Base-by-base conservation (phyloP, 116 monocot genomes). In the Papilionanthe hybrid region DNA sequence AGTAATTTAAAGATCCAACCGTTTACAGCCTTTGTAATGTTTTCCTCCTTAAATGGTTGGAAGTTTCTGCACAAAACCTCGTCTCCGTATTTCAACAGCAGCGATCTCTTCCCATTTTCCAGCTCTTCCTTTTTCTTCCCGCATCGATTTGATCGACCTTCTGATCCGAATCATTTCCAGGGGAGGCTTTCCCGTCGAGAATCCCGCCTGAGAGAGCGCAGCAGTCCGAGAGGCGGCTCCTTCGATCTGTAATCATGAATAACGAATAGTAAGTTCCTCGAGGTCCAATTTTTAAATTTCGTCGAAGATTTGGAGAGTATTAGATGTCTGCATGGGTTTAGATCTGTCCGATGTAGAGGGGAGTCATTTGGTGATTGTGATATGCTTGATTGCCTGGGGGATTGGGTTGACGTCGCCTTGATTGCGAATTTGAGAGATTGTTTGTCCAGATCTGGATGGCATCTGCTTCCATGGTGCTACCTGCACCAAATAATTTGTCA, bases 241-340 rank as follows among this genome's bases (percentile, higher is more conserved):
- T 56, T 72, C 65, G 32, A 50, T 60, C 72, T 49, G 44, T 23
- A 75, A 76, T 30, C 75, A 85, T 85, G 85, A 85, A 85, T 79
- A 78, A 82, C 75, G 85, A 85, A 69, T 85, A 85, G 85, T 85
- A 79, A 85, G 85, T 75, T 55, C 15, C 65, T 32, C 25, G 20
- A 30, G 20, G 12, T 13, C 76, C 23, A 27, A 43, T 6, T 75
- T 47, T 22, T 10, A 9, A 22, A 22, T 43, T 44, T 28, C 9
- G 69, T 30, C 37, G 23, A 15, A 15, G 15, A 69, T 15, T 37
- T 22, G 42, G 32, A 18, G 18, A 5, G 42, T 18, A 42, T 72
- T 32, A 13, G 44, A n/a, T 73, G 42, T 73, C 9, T 44, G 44
- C 43, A 8, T 50, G 28, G 3, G 75, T 75, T 75, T 75, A 28